These are phyloP conservation scores for Wilcoxina mikolae DNA, from an alignment of 495 filamentous ascomycete species.

Conservation along the genomic window DNA sequence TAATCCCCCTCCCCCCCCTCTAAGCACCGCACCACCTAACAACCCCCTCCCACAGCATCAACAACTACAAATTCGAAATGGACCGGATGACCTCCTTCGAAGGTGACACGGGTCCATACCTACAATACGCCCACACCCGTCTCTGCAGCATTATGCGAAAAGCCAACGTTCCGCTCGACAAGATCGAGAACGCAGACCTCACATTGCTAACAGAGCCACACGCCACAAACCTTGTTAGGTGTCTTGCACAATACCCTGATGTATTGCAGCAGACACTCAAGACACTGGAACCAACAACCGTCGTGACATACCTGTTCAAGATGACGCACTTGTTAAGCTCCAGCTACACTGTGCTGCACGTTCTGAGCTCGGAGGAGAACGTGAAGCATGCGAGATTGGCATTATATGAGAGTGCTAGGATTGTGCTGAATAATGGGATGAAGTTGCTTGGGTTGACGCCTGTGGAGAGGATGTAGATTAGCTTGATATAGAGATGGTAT, in stretches of 20 bases:
- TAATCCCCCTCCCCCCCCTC: constrained; percentile 13
- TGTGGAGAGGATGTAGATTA: constrained; percentile 42
- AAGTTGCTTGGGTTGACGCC: constrained; percentile 62
- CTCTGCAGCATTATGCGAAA: constrained; percentile 46
- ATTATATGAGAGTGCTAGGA: constrained; percentile 62
- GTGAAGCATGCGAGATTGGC: constrained; percentile 66
- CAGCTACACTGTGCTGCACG: constrained; percentile 66
- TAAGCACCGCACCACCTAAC: neutral
- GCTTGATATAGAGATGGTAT: too few relatives aligned
- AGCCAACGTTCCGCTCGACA: constrained; percentile 30
- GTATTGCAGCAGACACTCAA: constrained; percentile 47
- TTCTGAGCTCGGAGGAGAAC: constrained; percentile 57
- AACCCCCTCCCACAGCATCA: constrained; percentile 33
- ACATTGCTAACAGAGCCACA: constrained; percentile 44
- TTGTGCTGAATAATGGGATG: constrained; percentile 76
- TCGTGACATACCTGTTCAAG: constrained; percentile 73
- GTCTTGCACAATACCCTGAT: constrained; percentile 51
- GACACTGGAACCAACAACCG: constrained; percentile 49
- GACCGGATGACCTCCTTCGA: constrained; percentile 55
- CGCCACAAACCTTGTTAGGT: constrained; percentile 44
- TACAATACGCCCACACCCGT: constrained; percentile 54
- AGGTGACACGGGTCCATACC: constrained; percentile 54
- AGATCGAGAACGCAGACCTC: constrained; percentile 43
- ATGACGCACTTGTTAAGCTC: constrained; percentile 76
- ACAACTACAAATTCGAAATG: constrained; percentile 50